Evolutionary conservation across 164 flowering plant species (phyloP), one percentile per base, ranked within the genome.

Genomic region (Piper betle): DNA sequence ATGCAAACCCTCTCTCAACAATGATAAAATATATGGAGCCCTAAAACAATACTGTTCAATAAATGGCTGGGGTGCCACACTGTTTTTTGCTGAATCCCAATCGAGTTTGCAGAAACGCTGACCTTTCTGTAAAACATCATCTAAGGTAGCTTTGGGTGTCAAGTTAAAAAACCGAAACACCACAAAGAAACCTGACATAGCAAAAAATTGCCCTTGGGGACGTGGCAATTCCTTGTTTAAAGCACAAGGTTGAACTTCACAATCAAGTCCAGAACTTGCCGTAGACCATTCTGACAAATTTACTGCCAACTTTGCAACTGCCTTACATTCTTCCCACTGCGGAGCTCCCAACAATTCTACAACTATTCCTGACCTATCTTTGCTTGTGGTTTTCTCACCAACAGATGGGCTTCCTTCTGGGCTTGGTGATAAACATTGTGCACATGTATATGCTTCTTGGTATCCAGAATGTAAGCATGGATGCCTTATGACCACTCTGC

Each of bases 11-110:
- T 90, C 95, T 73, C 99, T 81, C 80, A 93, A 63, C 46, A 93
- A 67, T 15, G 78, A 80, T 18, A 80, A 91, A 61, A 93, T 70
- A 64, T 93, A 93, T 2, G 97, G 99, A 42, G 99, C 95, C 74
- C 99, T 85, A 60, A 90, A 93, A 75, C 99, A 93, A 72, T 93
- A 93, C 58, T 93, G 99, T 71, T 93, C 99, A 57, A 93, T 83
- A 65, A 82, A 93, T 52, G 97, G 97, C 75, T 93, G 99, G 20
- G 97, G 95, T 25, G 74, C 69, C 62, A 93, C 99, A 75, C 99
- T 93, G 3, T 71, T 73, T 66, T 74, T 84, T 15, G 97, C 99
- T 67, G 73, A 76, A 62, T 85, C 81, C 99, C 99, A 93, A 5
- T 71, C 65, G 70, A 76, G 84, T 59, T 79, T 86, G 72, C 99